These are phyloP conservation scores for Entomortierella parvispora DNA, from an alignment of 192 early-diverging fungal species.

Conservation along the genomic window DNA sequence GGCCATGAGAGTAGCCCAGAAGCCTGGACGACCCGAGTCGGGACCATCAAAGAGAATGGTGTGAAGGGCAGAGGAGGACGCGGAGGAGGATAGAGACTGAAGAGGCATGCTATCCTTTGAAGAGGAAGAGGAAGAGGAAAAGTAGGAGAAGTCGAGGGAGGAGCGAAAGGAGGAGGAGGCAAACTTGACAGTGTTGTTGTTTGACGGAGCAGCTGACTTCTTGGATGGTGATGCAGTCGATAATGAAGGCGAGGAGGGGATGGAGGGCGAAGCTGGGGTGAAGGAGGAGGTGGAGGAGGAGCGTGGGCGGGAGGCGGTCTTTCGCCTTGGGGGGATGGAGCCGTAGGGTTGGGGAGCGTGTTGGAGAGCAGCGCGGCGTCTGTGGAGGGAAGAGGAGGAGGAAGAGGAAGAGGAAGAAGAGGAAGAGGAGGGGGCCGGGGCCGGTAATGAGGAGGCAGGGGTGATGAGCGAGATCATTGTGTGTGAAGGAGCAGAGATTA, in stretches of 20 bases:
- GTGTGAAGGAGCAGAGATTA: no score
- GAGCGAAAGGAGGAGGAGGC: conserved; percentile 10
- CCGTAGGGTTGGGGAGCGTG: conserved; percentile 38
- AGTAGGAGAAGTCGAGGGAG: not conserved
- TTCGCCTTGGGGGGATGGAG: conserved; percentile 33
- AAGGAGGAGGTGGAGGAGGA: not conserved
- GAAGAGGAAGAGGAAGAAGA: not conserved
- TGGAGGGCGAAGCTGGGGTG: not conserved
- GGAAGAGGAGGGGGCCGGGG: not conserved
- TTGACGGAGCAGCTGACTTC: conserved; percentile 2
- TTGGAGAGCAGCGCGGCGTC: conserved; percentile 3
- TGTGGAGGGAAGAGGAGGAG: conserved; percentile 1
- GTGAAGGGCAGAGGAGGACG: conserved; percentile 40
- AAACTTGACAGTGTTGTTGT: conserved; percentile 10
- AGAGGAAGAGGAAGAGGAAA: not conserved
- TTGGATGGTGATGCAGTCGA: conserved; percentile 9
- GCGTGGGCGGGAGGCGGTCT: not conserved
- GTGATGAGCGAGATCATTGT: not conserved
- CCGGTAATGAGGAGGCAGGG: not conserved
- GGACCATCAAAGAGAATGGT: conserved; percentile 39
- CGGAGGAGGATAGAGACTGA: not conserved
- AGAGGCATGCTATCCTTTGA: no score
- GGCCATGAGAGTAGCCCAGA: conserved; percentile 49
- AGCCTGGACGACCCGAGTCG: conserved; percentile 28
- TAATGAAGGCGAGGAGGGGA: not conserved